Evolutionary conservation across 352 stramenopile species (phyloP).

Genomic region (Thalassiosira mediterranea): DNA sequence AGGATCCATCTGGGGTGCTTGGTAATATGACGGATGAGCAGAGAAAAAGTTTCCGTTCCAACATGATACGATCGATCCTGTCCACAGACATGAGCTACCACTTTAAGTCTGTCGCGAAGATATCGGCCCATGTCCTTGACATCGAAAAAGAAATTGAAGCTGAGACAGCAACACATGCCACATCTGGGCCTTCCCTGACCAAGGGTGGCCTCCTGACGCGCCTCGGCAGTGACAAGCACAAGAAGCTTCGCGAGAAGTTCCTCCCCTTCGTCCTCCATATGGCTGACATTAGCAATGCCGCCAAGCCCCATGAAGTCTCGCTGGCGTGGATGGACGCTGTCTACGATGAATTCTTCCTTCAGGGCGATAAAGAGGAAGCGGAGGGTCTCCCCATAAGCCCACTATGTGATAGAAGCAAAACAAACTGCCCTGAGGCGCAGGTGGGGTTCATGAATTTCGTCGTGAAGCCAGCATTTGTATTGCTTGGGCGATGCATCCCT

Average conservation of each 20-base stretch:
- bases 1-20: slow-evolving; percentile 18
- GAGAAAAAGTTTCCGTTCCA: slow-evolving; percentile 17
- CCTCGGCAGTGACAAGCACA: slow-evolving; percentile 23
- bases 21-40: slow-evolving; percentile 34
- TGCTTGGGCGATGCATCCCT: slow-evolving; percentile 30
- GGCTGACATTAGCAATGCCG: slow-evolving; percentile 51
- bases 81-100: slow-evolving; percentile 71
- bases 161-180: background rate
- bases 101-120: slow-evolving; percentile 47
- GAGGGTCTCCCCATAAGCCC: slow-evolving; percentile 86
- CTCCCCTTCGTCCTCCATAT: slow-evolving; percentile 36
- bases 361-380: slow-evolving; percentile 91
- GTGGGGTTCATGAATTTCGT: slow-evolving; percentile 93
- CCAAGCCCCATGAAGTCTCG: slow-evolving; percentile 37
- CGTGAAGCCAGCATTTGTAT: slow-evolving; percentile 87
- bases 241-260: slow-evolving; percentile 22
- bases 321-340: slow-evolving; percentile 87
- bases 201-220: slow-evolving; percentile 27
- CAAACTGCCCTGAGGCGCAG: slow-evolving; percentile 90
- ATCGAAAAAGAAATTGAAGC: slow-evolving; percentile 49
- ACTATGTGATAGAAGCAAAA: slow-evolving; percentile 92
- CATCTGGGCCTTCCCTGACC: no score
- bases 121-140: slow-evolving; percentile 21
- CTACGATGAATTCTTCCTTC: slow-evolving; percentile 91
- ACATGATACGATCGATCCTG: slow-evolving; percentile 55